phyloP scores from a whole-genome alignment of 352 stramenopile species.

The Globisporangium megalacanthum region DNA sequence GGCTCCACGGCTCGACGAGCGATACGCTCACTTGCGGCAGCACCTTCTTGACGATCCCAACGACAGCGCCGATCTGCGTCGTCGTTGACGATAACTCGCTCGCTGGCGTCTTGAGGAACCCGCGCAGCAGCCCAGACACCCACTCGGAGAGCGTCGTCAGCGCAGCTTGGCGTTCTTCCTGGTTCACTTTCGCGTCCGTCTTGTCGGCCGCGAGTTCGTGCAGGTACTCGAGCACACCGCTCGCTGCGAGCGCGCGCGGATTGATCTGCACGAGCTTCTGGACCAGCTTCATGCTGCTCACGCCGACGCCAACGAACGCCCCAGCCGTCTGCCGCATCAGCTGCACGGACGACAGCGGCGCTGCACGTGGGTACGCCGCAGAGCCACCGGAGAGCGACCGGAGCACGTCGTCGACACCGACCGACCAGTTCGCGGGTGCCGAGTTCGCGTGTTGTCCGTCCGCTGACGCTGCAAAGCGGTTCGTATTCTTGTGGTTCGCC shows the following conservation, averaged over 20 bases:
- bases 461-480: slow-evolving; percentile 53
- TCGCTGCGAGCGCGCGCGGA: slow-evolving; percentile 24
- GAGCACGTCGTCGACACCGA: slow-evolving; percentile 64
- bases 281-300: slow-evolving; percentile 38
- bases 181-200: slow-evolving; percentile 29
- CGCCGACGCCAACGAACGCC: slow-evolving; percentile 25
- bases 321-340: slow-evolving; percentile 44
- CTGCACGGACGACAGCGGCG: slow-evolving; percentile 47
- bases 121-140: slow-evolving; percentile 36
- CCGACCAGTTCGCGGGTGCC: slow-evolving; percentile 67
- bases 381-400: slow-evolving; percentile 38
- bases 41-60: slow-evolving; percentile 33
- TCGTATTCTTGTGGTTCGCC: slow-evolving; percentile 59
- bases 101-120: slow-evolving; percentile 27
- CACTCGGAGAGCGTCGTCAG: slow-evolving; percentile 55
- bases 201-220: slow-evolving; percentile 27
- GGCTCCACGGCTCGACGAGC: slow-evolving; percentile 47
- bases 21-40: slow-evolving; percentile 53
- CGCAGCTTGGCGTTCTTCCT: slow-evolving; percentile 60
- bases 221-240: slow-evolving; percentile 19
- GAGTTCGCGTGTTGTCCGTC: slow-evolving; percentile 65
- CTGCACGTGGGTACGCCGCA: slow-evolving; percentile 40
- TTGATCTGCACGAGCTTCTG: slow-evolving; percentile 45
- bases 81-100: slow-evolving; percentile 2
- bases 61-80: slow-evolving; percentile 14